Evolutionary conservation across 768 basidiomycete species (phyloP), one percentile per base, ranked within the genome.

Genomic region (Hericium rajendrae): DNA sequence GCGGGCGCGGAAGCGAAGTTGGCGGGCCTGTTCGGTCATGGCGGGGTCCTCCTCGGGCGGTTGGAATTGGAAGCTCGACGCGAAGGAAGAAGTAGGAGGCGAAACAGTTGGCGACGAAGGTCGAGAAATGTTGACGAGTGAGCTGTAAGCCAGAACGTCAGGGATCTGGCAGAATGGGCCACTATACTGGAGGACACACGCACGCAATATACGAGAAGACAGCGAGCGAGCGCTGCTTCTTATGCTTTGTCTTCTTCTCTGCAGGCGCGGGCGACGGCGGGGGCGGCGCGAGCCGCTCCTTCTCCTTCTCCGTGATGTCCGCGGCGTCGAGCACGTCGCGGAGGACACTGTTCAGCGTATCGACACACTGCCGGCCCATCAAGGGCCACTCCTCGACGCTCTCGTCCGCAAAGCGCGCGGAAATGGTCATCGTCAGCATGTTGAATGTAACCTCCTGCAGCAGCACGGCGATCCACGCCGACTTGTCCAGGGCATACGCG

Each of bases 191-290:
- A 18, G 51, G 13, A 6, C 41, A 39, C 26, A 51, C 28, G 28
- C 15, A 51, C 49, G 26, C 28, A 51, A 24, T 24, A 16, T 37
- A 51, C 80, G 41, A 90, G 71, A 84, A 78, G 78, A 84, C 85
- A 51, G 88, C 73, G 58, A 89, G 66, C 15, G 88, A 89, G 48
- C 82, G 76, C 62, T 85, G 82, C 62, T 82, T 86, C 71, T 84
- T 87, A 62, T 88, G 84, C 60, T 78, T 79, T 43, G 71, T 64
- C 63, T 74, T 78, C 46, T 64, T 64, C 41, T 72, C 53, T 53
- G 65, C 62, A 37, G 60, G 46, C 6, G 61, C 41, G 37, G 51
- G 51, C 13, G 51, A 49, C 13, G 57, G 9, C 3, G 59, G 53
- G 10, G 57, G 38, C 12, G 62, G 58, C 3, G 60, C 48, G 2